A percentile compares a stretch with the other conserved stretches of the same genome.
phyloP scores from a whole-genome alignment of 208 protist genomes.

The Angomonas deanei region DNA sequence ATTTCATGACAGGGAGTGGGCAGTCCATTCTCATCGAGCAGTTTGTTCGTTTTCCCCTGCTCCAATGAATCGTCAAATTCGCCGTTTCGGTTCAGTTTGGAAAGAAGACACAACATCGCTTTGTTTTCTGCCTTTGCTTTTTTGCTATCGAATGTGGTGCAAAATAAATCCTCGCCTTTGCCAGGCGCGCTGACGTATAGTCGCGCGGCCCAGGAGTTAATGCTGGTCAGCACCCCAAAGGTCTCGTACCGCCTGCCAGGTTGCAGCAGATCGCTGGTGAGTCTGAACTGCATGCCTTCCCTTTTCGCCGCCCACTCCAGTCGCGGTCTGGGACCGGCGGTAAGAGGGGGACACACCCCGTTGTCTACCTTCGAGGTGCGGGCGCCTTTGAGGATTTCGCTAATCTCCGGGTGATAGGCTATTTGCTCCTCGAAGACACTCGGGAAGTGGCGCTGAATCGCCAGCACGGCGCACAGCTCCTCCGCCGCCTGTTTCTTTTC shows the following conservation, averaged over 20 bases:
- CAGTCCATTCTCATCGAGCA: too few relatives aligned
- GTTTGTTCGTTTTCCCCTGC: too few relatives aligned
- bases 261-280: slow-evolving; percentile 23
- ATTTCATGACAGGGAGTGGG: too few relatives aligned
- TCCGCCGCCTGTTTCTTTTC: slow-evolving; percentile 24
- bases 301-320: slow-evolving; percentile 42
- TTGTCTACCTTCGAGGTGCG: slow-evolving; percentile 1
- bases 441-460: slow-evolving; percentile 51
- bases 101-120: background rate
- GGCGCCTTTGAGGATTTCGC: slow-evolving; percentile 32
- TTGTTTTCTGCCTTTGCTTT: background rate
- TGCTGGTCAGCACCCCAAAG: slow-evolving; percentile 19
- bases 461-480: slow-evolving; percentile 32
- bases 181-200: background rate
- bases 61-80: too few relatives aligned
- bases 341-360: slow-evolving; percentile 28
- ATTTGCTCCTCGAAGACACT: slow-evolving; percentile 59
- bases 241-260: slow-evolving; percentile 24
- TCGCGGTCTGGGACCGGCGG: slow-evolving; percentile 31
- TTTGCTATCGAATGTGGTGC: background rate
- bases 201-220: background rate
- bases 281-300: slow-evolving; percentile 19
- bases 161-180: background rate
- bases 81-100: background rate
- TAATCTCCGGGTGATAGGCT: slow-evolving; percentile 44